Percentiles rank a stretch among this genome's conserved stretches.
These are phyloP conservation scores for Scopulariopsis brevicaulis DNA, from an alignment of 2,329 filamentous ascomycete species.

Conservation along the genomic window DNA sequence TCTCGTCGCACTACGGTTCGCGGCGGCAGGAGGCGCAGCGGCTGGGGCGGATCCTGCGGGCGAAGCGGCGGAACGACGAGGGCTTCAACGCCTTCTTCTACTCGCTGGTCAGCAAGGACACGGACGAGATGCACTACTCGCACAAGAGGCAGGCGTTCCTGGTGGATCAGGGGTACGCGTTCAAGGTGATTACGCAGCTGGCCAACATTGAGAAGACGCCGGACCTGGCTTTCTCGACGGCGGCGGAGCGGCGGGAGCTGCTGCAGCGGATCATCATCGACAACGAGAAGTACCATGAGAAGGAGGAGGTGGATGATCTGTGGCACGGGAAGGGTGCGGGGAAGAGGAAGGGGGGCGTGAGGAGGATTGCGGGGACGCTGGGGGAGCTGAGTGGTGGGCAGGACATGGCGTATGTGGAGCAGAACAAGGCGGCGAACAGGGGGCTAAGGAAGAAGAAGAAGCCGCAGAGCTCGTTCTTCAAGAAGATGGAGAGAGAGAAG, in stretches of 20 bases:
- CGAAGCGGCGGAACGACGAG: constrained; percentile 92
- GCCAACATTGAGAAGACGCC: constrained; percentile 81
- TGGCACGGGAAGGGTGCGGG: constrained; percentile 12
- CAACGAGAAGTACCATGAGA: constrained; percentile 40
- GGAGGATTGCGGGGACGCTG: constrained; percentile 74
- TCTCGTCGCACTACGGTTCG: constrained; percentile 94
- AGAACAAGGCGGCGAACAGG: constrained; percentile 59
- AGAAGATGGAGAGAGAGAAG: constrained; percentile 29
- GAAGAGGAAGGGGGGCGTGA: constrained; percentile 46
- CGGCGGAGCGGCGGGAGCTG: constrained; percentile 72
- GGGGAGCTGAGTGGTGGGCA: constrained; percentile 82
- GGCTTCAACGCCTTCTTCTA: constrained; percentile 99
- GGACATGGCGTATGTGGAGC: constrained; percentile 93
- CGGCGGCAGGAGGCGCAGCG: constrained; percentile 93
- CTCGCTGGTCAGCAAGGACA: constrained; percentile 93
- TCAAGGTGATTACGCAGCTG: constrained; percentile 96
- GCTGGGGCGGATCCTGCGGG: constrained; percentile 82
- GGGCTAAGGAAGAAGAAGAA: constrained; percentile 25
- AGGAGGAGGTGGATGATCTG: constrained; percentile 9
- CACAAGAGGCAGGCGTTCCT: constrained; percentile 94
- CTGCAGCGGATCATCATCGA: constrained; percentile 84
- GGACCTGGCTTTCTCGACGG: constrained; percentile 67
- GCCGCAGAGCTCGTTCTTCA: constrained; percentile 27
- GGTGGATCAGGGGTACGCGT: constrained; percentile 95
- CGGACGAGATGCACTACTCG: constrained; percentile 95